Conservation (phyloP, 2,329 filamentous ascomycete genomes). For the Stagonosporopsis chrysanthemi region DNA sequence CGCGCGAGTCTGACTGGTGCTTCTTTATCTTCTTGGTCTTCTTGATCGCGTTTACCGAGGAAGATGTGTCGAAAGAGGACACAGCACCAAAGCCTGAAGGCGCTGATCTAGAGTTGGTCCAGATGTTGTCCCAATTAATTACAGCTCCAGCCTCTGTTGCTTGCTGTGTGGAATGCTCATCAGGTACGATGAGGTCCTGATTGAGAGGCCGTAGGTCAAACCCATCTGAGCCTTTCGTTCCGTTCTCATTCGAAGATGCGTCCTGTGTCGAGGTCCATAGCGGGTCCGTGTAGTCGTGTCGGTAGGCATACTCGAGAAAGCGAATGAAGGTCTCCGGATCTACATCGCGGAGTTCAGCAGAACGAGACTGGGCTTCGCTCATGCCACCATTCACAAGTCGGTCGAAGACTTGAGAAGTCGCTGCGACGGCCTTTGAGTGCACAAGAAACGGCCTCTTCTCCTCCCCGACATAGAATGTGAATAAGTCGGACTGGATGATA, state of each 20-base stretch:
- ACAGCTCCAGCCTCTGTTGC: background rate
- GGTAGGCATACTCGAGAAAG: slow-evolving; percentile 40
- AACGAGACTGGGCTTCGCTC: slow-evolving; percentile 26
- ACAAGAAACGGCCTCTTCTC: slow-evolving; percentile 25
- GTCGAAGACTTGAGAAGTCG: slow-evolving; percentile 24
- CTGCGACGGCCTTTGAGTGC: slow-evolving; percentile 33
- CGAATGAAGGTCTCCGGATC: slow-evolving; percentile 34
- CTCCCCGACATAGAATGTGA: slow-evolving; percentile 36
- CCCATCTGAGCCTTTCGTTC: background rate
- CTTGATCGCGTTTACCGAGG: background rate
- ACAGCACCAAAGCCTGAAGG: slow-evolving; percentile 5
- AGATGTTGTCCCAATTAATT: background rate
- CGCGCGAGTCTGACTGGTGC: background rate
- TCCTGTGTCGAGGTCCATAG: background rate
- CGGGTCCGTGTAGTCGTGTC: slow-evolving; percentile 32
- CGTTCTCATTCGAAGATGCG: background rate
- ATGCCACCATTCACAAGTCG: slow-evolving; percentile 33
- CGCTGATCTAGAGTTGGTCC: slow-evolving; percentile 7
- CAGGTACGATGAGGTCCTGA: background rate
- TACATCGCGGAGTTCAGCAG: slow-evolving; percentile 27
- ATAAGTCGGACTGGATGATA: slow-evolving; percentile 29
- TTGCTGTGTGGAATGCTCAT: background rate
- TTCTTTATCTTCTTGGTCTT: background rate
- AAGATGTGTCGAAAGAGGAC: background rate
- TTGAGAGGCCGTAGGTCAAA: background rate